Evolutionary conservation across 106 monocot genomes (phyloP), one percentile per base, ranked within the genome.

Genomic region (Platanthera guangdongensis): DNA sequence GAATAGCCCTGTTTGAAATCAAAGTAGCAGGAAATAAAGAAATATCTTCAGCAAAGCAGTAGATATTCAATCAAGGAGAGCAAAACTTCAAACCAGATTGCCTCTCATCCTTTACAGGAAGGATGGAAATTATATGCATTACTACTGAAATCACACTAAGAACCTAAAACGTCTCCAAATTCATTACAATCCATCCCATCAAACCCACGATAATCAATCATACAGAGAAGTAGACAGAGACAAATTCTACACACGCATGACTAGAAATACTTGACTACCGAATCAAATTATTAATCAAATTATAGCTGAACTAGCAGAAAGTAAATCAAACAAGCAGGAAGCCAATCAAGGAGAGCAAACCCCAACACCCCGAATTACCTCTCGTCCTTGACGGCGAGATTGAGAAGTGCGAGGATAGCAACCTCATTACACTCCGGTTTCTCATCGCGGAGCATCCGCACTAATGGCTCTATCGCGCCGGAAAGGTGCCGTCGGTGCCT

Each of bases 351-450:
- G n/a, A 48, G 47, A 6, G 18, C 3, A 48, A 65, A 65, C 25
- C 25, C 65, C 10, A 32, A 32, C 2, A 70, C 6, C 47, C 47
- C 45, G 47, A 48, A 70, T 47, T 47, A 92, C 92, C 87, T 89
- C 51, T 92, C 87, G 72, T 92, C 92, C 80, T 81, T 89, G 68
- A 94, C 91, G 52, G 94, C 94, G 73, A 94, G 94, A 75, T 94
- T 94, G 47, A 94, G 80, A 53, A 94, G 85, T 9, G 94, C 94
- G 18, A 91, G 85, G 80, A 94, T 78, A 14, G 93, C 86, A 10
- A 90, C 80, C 78, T 91, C 88, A 15, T 51, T 22, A 57, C 74
- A 54, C 18, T 78, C 86, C 18, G 6, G 15, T 18, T 47, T 78
- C 12, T 77, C 86, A 12, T 57, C 74, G 39, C 63, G 51, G 2